A percentile compares a stretch with the other conserved stretches of the same genome.
Evolutionary conservation across 2,329 filamentous ascomycete genomes (phyloP).

Genomic region (Xylaria sp.): DNA sequence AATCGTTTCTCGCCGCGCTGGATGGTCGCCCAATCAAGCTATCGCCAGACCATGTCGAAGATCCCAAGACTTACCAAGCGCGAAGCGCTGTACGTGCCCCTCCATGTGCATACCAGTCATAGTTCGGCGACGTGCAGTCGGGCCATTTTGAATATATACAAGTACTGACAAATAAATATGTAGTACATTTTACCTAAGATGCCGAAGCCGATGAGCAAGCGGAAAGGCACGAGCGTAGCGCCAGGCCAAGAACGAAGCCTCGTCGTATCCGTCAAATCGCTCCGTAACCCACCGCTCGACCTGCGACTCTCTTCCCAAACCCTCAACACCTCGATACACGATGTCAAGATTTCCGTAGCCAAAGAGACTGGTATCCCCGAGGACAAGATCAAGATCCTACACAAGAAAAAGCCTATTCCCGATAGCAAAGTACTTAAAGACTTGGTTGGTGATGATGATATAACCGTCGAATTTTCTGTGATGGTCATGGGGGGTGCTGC

Average conservation of each 20-base stretch:
- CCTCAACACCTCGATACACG: conserved; percentile 77
- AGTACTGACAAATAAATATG: conserved; percentile 29
- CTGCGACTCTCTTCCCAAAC: conserved; percentile 72
- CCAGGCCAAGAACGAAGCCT: conserved; percentile 65
- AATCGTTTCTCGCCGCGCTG: conserved; percentile 81
- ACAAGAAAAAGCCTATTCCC: conserved; percentile 85
- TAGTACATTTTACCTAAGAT: conserved; percentile 80
- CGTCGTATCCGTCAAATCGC: conserved; percentile 75
- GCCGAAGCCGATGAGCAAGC: conserved; percentile 65
- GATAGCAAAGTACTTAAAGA: conserved; percentile 84
- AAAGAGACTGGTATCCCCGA: conserved; percentile 70
- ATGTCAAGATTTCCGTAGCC: conserved; percentile 78
- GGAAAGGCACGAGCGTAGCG: conserved; percentile 52
- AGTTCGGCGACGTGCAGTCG: background rate
- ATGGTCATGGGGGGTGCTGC: conserved; percentile 85
- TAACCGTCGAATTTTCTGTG: conserved; percentile 77
- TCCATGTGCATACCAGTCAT: conserved; percentile 4
- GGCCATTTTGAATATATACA: background rate
- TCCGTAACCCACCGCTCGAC: conserved; percentile 78
- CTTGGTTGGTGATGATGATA: conserved; percentile 65
- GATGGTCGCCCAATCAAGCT: conserved; percentile 84
- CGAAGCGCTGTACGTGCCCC: conserved; percentile 74
- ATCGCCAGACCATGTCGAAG: conserved; percentile 89
- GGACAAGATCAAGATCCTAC: conserved; percentile 87
- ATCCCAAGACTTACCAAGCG: conserved; percentile 80